Base-by-base conservation (phyloP, 2,329 filamentous ascomycete species). In the Trichoderma guizhouense region DNA sequence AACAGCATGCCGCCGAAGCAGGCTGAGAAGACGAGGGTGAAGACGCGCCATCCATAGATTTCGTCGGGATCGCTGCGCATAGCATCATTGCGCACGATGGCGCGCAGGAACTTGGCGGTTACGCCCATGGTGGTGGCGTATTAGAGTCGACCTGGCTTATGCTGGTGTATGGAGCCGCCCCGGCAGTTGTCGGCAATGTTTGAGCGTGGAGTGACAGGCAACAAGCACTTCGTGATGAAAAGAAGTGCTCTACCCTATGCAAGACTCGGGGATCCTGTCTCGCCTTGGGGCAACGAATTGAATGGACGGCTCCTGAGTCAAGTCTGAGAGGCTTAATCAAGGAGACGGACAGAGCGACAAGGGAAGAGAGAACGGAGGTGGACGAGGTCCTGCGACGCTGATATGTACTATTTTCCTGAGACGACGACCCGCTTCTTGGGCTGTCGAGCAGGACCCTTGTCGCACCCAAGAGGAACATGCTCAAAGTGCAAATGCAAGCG, bases 41-140 rank as follows among this genome's bases (percentile, higher is more conserved):
- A 88, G 32, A 91, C 89, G 71, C 90, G 86, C 90, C 90, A 92
- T 77, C 90, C 89, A 81, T 92, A 92, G 72, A 92, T 89, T 78
- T 91, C 87, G 24, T 86, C 84, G 21, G 91, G 91, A 73, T 93
- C 91, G 43, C 83, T 81, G 77, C 86, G 89, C 88, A 93, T 92
- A 58, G 91, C 88, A 79, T 93, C 90, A 83, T 93, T 93, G 80
- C 87, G 87, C 76, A 92, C 86, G 77, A 91, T 83, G 76, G 81
- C 82, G 75, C 84, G 84, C 71, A 91, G 84, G 75, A 90, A 78
- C 68, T 76, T 80, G 58, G 78, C 79, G 21, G 78, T 74, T 70
- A 84, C 80, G 72, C 81, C 82, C 79, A 87, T 86, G 68, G 47
- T 60, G 63, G 26, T 11, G 58, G 24, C 30, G 30, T 57, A 9